Percentiles rank a stretch among this genome's conserved stretches.
Conservation (phyloP, 441 rosid species). For the Jatropha podagrica region DNA sequence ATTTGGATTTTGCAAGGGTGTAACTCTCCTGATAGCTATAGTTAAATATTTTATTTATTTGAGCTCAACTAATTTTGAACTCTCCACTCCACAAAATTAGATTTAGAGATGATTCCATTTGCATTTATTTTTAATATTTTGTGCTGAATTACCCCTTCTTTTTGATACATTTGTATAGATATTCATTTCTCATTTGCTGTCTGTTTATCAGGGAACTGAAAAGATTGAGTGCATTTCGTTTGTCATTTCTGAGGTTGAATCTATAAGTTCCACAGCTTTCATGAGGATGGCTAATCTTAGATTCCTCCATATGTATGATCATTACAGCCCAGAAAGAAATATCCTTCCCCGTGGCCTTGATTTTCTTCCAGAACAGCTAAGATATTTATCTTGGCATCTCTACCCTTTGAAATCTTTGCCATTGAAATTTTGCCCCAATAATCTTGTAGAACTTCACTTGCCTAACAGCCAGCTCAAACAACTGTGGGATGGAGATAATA, state of each 20-base stretch:
- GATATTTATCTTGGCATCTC: background rate
- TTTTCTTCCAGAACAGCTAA: background rate
- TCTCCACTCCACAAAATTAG: too few relatives aligned
- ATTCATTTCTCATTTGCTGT: background rate
- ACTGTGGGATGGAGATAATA: background rate
- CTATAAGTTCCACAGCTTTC: background rate
- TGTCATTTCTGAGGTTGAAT: background rate
- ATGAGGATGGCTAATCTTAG: background rate
- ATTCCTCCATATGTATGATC: background rate
- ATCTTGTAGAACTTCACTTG: background rate
- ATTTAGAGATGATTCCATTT: too few relatives aligned
- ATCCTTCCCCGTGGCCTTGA: background rate
- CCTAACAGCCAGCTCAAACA: background rate
- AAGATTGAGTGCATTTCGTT: background rate
- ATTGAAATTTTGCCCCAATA: background rate
- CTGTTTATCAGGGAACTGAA: background rate
- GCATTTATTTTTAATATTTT: too few relatives aligned
- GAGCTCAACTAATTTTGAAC: too few relatives aligned
- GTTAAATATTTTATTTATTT: too few relatives aligned
- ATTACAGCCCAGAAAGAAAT: accelerated
- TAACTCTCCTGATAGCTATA: too few relatives aligned
- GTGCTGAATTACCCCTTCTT: too few relatives aligned
- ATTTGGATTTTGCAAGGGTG: background rate
- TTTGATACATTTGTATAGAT: too few relatives aligned
- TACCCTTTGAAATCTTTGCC: background rate